Percentiles rank a stretch among this genome's conserved stretches.
Conservation (phyloP, 352 stramenopile species). For the Phytophthora foliorum region DNA sequence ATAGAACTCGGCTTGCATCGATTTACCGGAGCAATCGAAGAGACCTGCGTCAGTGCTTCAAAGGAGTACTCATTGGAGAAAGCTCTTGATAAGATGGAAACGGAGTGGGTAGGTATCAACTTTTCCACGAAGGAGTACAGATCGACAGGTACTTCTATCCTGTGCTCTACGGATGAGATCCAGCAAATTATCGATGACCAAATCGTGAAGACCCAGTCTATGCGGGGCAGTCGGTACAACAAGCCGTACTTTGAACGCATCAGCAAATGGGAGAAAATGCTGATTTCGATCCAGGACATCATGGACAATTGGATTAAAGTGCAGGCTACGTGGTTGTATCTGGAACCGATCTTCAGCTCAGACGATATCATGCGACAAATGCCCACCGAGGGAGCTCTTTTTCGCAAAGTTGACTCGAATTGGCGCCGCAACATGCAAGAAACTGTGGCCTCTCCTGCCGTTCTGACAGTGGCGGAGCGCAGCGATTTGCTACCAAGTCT, state of each 20-base stretch:
- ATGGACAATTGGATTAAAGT: conserved; percentile 97
- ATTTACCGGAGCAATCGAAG: conserved; percentile 91
- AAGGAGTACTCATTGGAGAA: conserved; percentile 97
- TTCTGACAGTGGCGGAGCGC: conserved; percentile 82
- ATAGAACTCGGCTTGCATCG: conserved; percentile 90
- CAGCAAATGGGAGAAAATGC: conserved; percentile 90
- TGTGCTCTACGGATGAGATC: conserved; percentile 92
- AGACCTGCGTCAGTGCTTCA: conserved; percentile 93
- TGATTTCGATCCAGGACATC: conserved; percentile 93
- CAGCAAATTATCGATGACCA: conserved; percentile 96
- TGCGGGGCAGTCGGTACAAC: conserved; percentile 94
- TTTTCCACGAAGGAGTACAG: conserved; percentile 96
- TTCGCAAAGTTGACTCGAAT: conserved; percentile 89
- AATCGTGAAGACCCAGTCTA: conserved; percentile 96
- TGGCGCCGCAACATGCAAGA: conserved; percentile 92
- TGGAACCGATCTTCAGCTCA: conserved; percentile 94
- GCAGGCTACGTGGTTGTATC: conserved; percentile 94
- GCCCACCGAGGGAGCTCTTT: conserved; percentile 89
- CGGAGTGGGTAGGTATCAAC: conserved; percentile 92
- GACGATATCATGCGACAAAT: conserved; percentile 96
- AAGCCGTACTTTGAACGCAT: conserved; percentile 93
- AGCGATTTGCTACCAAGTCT: conserved; percentile 85
- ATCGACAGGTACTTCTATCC: conserved; percentile 93
- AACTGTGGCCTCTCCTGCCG: conserved; percentile 76
- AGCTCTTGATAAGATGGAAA: conserved; percentile 94